Base-by-base conservation (phyloP, 192 early-diverging fungal genomes). In the Coemansia sp. region DNA sequence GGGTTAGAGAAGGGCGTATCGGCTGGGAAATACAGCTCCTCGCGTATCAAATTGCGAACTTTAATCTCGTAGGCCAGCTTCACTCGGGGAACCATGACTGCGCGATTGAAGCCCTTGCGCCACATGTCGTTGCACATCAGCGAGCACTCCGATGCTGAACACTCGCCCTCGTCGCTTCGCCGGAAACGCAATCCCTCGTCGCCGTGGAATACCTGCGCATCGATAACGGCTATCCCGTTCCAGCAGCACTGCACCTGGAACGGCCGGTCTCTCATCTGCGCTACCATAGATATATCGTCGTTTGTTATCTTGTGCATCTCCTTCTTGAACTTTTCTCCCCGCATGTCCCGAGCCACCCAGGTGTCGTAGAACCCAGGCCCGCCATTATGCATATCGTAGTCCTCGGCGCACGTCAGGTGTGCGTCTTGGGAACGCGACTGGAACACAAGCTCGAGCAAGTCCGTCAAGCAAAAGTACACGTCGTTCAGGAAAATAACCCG, bases 351-450 rank as follows among this genome's bases (percentile, higher is more conserved):
- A n/a, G 82, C 46, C 0, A 84, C 77, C 82, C 82, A 84, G 1
- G 71, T 80, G 39, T 84, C 82, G 64, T 84, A 84, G 39, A 84
- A 84, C 6, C 38, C 53, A 4, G 73, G 60, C 0, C 42, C 46
- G 11, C 71, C 77, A 58, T 79, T 59, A 2, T 24, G 64, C 38
- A 47, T 35, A 38, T 66, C 70, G 62, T 81, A 67, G 41, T 86
- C 82, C 47, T 84, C 80, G 6, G 73, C 85, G 43, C 85, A 86
- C 1, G 75, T 71, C 19, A 86, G 58, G 29, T 86, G 82, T 4
- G 85, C 69, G 20, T 46, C 58, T 35, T 86, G 73, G n/a, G 65
- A 31, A 8, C 64, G 64, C 38, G 79, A 68, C 59, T 86, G 85
- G 51, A 71, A 65, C 6, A 84, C 14, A 40, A 86, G 58, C 62